phyloP scores from a whole-genome alignment of 2,329 filamentous ascomycete genomes.

The Penicillium sp. region DNA sequence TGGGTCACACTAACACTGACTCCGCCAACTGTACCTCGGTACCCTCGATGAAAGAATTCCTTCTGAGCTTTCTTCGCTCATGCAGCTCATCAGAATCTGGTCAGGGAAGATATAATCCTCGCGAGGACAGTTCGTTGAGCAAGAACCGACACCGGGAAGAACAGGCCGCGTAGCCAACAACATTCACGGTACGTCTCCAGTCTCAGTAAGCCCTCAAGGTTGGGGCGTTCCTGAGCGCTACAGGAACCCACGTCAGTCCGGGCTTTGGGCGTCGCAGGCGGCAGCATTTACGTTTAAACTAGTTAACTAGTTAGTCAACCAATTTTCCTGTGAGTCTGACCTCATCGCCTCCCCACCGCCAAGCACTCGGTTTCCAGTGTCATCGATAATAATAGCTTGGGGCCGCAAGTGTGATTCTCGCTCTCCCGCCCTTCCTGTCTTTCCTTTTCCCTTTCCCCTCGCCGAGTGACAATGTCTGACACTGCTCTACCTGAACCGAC shows the following conservation, averaged over 20 bases:
- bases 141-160: too few species aligned
- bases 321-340: conserved; percentile 15
- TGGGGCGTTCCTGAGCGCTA: not conserved
- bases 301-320: too few species aligned
- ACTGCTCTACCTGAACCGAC: conserved; percentile 25
- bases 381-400: conserved; percentile 21
- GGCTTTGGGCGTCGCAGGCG: not conserved
- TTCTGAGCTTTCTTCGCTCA: too few species aligned
- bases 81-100: too few species aligned
- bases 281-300: not conserved
- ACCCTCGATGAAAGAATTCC: too few species aligned
- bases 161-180: too few species aligned
- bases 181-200: not conserved
- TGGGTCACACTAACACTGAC: too few species aligned
- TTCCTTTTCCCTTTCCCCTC: conserved; percentile 1
- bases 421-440: conserved; percentile 2
- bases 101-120: too few species aligned
- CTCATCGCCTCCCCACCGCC: conserved; percentile 17
- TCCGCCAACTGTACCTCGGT: too few species aligned
- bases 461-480: conserved; percentile 30
- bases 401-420: too few species aligned
- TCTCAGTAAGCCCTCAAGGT: too few species aligned
- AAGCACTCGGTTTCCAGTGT: conserved; percentile 15
- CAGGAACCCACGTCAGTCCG: not conserved
- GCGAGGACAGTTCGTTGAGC: too few species aligned